Evolutionary conservation across 2,329 filamentous ascomycete genomes (phyloP), one percentile per base, ranked within the genome.

Genomic region (Monosporascus sp.): DNA sequence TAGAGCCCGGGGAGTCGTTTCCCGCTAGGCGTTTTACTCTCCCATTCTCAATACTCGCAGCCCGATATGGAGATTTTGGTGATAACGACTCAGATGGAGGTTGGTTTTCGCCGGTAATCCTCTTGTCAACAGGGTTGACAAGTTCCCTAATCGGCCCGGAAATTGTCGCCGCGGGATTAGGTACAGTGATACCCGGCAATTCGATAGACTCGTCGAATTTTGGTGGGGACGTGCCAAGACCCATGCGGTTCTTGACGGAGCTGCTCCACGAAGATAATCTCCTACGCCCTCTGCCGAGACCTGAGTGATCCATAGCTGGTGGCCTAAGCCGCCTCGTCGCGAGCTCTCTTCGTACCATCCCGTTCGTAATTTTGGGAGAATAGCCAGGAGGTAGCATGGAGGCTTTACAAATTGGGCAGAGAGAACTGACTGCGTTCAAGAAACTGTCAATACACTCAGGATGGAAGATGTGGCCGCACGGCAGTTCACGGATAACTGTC

Each of bases 381-480:
- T 82, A 82, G 0, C 89, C 73, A 61, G 68, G 63, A 6, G 92
- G 91, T 1, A 97, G 72, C 63, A 92, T 89, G 48, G 82, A 89
- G 55, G 86, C 82, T 68, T 96, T 97, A 76, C 94, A 99, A 61
- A 96, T 76, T 1, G 94, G 93, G 64, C 94, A 99, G 2, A 97
- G 77, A 18, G 89, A 95, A 65, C 89, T 95, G 65, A 87, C 86
- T 51, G 84, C 79, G 44, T 80, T 78, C 14, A 97, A 76, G 62
- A 94, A 96, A 22, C 85, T 81, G 65, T 97, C 92, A 58, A 97
- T 92, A 65, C 94, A 99, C 58, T 89, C 86, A 0, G 89, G 87
- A 60, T 99, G 93, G 70, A 92, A 99, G 52, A 97, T 93, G 67
- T 99, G 94, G 1, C 88, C 85, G 62, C 94, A 99, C 0, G 90